Conservation (phyloP, 129 eudicot genomes). For the Centrapalus pauciflorus region DNA sequence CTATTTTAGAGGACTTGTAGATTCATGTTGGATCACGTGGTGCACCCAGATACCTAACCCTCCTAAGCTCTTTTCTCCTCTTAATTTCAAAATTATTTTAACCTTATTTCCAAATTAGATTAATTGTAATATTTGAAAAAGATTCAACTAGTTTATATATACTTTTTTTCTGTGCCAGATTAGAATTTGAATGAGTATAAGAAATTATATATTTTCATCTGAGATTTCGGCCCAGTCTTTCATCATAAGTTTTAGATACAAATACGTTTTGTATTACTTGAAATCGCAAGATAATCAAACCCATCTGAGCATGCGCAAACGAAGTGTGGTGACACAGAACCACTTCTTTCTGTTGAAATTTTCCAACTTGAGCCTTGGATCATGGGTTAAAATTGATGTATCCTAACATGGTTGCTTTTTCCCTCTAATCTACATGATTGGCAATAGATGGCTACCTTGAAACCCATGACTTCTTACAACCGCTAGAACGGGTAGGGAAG, state of each 20-base stretch:
- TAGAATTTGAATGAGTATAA: neutral
- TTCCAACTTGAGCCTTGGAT: neutral
- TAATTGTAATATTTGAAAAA: neutral
- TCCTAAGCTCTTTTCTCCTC: neutral
- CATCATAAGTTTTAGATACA: neutral
- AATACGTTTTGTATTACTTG: neutral
- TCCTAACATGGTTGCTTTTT: neutral
- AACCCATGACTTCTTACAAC: constrained; percentile 39
- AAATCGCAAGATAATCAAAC: neutral
- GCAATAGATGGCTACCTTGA: constrained; percentile 34
- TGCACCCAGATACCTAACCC: constrained; percentile 19
- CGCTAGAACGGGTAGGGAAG: constrained; percentile 25
- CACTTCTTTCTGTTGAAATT: neutral
- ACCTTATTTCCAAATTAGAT: neutral
- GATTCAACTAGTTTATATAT: neutral
- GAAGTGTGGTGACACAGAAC: neutral
- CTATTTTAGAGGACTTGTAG: constrained; percentile 11
- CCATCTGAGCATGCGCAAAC: no score
- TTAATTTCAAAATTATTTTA: neutral
- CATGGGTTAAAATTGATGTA: neutral
- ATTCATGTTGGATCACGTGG: constrained; percentile 36
- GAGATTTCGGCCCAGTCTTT: neutral
- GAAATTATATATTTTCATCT: neutral
- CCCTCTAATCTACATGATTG: neutral
- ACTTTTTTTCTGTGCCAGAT: neutral